Percentiles rank a stretch among this genome's conserved stretches.
Evolutionary conservation across 1,139 yeast genomes (phyloP).

Genomic region (Suhomyces ambrosiae): DNA sequence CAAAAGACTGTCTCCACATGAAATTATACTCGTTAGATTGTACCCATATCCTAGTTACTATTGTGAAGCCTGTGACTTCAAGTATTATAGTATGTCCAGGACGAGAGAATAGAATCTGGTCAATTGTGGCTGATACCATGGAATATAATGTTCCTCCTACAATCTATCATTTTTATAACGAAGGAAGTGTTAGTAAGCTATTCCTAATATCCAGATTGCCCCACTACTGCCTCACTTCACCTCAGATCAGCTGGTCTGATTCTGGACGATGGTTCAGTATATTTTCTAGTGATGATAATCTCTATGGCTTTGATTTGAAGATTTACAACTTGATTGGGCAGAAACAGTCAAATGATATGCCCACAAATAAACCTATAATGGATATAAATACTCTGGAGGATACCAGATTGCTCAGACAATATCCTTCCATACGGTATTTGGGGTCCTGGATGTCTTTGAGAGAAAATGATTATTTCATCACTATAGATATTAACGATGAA

Average conservation of each 20-base stretch:
- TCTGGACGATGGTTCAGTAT: constrained; percentile 40
- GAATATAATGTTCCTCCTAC: constrained; percentile 24
- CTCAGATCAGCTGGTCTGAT: constrained; percentile 34
- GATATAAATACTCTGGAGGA: constrained; percentile 5
- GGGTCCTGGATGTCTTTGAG: constrained; percentile 10
- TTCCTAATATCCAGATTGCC: constrained; percentile 12
- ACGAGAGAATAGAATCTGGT: constrained; percentile 29
- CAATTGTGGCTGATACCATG: constrained; percentile 23
- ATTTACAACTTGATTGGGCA: constrained; percentile 32
- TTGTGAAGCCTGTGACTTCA: constrained; percentile 32
- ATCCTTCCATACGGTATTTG: constrained; percentile 2
- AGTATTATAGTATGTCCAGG: constrained; percentile 22
- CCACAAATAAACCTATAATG: constrained; percentile 3
- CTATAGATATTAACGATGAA: constrained; percentile 14
- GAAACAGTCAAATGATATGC: background rate
- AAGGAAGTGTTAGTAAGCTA: constrained; percentile 34
- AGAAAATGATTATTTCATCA: constrained; percentile 20
- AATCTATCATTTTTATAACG: constrained; percentile 37
- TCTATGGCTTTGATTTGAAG: constrained; percentile 35
- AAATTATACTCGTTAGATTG: constrained; percentile 44
- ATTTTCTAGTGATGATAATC: constrained; percentile 26
- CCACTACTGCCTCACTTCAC: constrained; percentile 16
- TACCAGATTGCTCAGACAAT: background rate
- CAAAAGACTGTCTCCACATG: constrained; percentile 29
- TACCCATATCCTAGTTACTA: constrained; percentile 34